Evolutionary conservation across 2,329 filamentous ascomycete genomes (phyloP), one percentile per base, ranked within the genome.

Genomic region (Diaporthe amygdali): DNA sequence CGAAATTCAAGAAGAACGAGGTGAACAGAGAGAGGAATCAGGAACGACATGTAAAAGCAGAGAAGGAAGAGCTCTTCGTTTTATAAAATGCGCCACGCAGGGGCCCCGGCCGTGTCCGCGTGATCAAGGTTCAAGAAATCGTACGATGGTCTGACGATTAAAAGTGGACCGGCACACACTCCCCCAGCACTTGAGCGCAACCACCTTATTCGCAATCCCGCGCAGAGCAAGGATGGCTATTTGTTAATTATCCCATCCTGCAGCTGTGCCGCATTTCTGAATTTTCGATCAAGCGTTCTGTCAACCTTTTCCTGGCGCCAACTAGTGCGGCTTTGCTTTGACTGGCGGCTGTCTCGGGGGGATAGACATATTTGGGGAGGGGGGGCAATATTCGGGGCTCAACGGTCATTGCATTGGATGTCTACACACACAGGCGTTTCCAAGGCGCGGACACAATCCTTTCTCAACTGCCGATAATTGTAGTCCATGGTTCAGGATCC

Each of bases 91-190:
- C 27, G 15, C 30, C 12, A 15, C 25, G n/a, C 66, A 68, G 66
- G 64, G 66, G n/a, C 37, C 22, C n/a, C n/a, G 25, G 66, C 39
- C 37, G n/a, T n/a, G 20, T 20, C 41, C 30, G 39, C 51, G 8
- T 17, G 34, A 47, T 22, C 32, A 47, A 56, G 44, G 66, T 68
- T 68, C 51, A 56, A 20, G 9, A 39, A 56, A 39, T 71, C 69
- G 69, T 71, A 71, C 64, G 69, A 71, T 71, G 27, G 22, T 68
- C 52, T 37, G 54, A 63, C 54, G 51, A 59, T 56, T 46, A 46
- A 55, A 68, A 68, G 51, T 46, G 59, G 59, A 59, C 55, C 55
- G 15, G 25, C 55, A 44, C 55, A 44, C 34, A 15, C 14, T 52
- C 27, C 22, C 37, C 22, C 37, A 25, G 44, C 56, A 25, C 56